Conservation (phyloP, 805 yeast species). For the Candida sphagnicola region DNA sequence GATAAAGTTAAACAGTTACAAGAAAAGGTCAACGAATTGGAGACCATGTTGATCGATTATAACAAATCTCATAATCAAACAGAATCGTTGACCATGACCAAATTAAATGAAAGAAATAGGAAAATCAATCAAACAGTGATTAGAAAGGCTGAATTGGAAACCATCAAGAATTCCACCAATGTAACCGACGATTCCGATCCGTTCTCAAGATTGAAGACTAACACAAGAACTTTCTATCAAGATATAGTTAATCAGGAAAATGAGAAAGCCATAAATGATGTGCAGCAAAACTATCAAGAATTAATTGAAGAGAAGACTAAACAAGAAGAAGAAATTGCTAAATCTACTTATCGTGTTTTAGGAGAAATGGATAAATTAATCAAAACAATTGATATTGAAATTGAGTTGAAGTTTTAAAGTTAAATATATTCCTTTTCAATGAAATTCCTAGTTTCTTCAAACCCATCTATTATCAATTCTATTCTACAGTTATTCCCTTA, state of each 20-base stretch:
- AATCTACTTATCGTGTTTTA: conserved; percentile 52
- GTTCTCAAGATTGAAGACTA: conserved; percentile 84
- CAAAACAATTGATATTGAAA: conserved; percentile 37
- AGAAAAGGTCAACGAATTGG: conserved; percentile 41
- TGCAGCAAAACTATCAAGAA: conserved; percentile 41
- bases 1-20: conserved; percentile 20
- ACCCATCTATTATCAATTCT: too few relatives aligned
- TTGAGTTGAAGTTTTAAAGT: conserved; percentile 20
- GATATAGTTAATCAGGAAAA: conserved; percentile 54
- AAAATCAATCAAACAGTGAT: conserved; percentile 72
- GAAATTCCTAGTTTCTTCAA: too few relatives aligned
- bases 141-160: conserved; percentile 72
- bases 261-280: conserved; percentile 54
- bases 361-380: conserved; percentile 57
- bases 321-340: conserved; percentile 42
- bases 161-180: conserved; percentile 40
- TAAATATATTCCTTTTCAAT: too few relatives aligned
- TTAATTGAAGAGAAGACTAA: conserved; percentile 37
- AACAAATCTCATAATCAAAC: conserved; percentile 24
- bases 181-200: conserved; percentile 63
- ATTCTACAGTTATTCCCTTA: too few relatives aligned
- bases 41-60: conserved; percentile 42
- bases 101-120: conserved; percentile 82
- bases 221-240: conserved; percentile 75
- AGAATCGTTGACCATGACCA: conserved; percentile 51